Evolutionary conservation across 805 yeast genomes (phyloP), one percentile per base, ranked within the genome.

Genomic region (Saccharomycopsis lassenensis): DNA sequence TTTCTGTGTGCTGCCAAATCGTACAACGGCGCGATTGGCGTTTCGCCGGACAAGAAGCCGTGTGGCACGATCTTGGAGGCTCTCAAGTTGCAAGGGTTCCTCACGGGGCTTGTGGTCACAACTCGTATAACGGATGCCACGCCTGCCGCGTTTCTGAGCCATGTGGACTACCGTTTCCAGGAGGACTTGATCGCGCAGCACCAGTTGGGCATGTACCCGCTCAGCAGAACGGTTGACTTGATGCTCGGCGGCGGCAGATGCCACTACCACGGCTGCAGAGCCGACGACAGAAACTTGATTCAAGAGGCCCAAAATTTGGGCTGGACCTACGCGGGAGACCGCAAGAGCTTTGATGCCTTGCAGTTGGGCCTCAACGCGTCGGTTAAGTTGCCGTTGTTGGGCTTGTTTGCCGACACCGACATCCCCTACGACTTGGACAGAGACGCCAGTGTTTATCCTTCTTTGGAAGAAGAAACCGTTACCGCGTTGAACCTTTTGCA

Each of bases 111-210:
- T 33, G 96, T 87, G 18, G 95, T 86, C 20, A 87, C 95, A 19
- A 86, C 96, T 0, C 69, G 93, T 45, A 71, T 87, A 46, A 84
- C 95, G 6, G 96, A 87, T 54, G 96, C 96, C 11, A 87, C 96
- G 0, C 96, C 96, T 0, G 95, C 94, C 8, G 75, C 87, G 0
- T 87, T 85, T 54, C 74, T 84, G 27, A 49, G 94, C 2, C 97
- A 87, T 54, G 91, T 68, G 10, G 77, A 76, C 45, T 69, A 62
- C 52, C 69, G 97, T 52, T 67, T 61, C 47, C 83, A 80, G 60
- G 94, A 86, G 55, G 87, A 81, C 52, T 63, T 75, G 56, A 85
- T 87, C 52, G 95, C 95, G 3, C 72, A 73, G 50, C 95, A 87
- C 43, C 91, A 84, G 52, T 56, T 87, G 41, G 95, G 95, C 24